Evolutionary conservation across 1,284 basidiomycete genomes (phyloP), one percentile per base, ranked within the genome.

Genomic region (Flammula alnicola): DNA sequence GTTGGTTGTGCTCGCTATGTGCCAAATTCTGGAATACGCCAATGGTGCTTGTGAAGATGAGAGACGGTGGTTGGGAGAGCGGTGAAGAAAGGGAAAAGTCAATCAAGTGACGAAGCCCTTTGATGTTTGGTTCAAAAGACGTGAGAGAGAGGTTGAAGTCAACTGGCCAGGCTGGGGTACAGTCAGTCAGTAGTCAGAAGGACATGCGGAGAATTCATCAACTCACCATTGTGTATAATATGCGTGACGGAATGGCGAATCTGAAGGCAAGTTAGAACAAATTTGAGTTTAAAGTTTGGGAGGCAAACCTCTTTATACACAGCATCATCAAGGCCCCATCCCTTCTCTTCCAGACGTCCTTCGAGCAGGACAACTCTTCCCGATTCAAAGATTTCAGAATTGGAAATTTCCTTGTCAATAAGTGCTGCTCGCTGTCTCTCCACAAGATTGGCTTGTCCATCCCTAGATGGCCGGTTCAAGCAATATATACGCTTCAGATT

Each of bases 141-240:
- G 60, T 30, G 20, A 77, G 56, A 1, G 63, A 17, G 16, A 70
- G 44, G 51, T 74, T 67, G 61, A 77, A 77, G 54, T 78, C 64
- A n/a, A 78, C 67, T 5, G 61, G 57, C 75, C 75, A 78, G 1
- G 74, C 74, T 48, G 63, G 67, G 56, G 68, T 66, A 19, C 68
- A 61, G n/a, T n/a, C 17, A 69, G 56, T 14, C 59, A 51, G 6
- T 11, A 6, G 23, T 65, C 54, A 10, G 55, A 45, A 2, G 42
- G 5, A 5, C 52, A 33, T n/a, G 58, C 36, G 58, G 16, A 20
- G 27, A 3, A 27, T 46, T 16, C 19, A 37, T 31, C 10, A 10
- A 16, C 43, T 32, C 16, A 62, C 60, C 53, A 31, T 54, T 58
- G 20, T 55, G 57, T 27, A 55, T 51, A 33, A 57, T 51, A 38